A percentile compares a stretch with the other conserved stretches of the same genome.
phyloP scores from a whole-genome alignment of 495 filamentous ascomycete genomes.

The Eremomyces bilateralis region DNA sequence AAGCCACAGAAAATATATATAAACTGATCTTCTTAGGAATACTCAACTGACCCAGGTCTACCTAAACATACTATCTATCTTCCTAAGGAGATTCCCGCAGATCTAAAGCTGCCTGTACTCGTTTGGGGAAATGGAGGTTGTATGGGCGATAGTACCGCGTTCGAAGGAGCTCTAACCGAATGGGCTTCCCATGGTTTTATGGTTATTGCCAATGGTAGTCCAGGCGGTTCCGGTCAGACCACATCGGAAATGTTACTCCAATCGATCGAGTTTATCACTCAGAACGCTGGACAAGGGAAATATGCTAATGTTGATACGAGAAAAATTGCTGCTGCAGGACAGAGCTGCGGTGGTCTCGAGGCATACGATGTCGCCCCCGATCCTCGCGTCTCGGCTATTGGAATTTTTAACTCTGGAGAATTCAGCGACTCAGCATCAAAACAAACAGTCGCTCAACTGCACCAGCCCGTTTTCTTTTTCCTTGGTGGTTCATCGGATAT shows the following conservation, averaged over 20 bases:
- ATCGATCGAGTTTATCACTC: slow-evolving; percentile 14
- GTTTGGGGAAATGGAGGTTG: no score
- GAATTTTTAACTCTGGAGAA: slow-evolving; percentile 14
- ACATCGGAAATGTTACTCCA: slow-evolving; percentile 3
- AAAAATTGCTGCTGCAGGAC: slow-evolving; percentile 12
- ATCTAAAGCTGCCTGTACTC: no score
- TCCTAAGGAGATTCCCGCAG: no score
- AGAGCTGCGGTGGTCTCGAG: no score
- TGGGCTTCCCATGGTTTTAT: no score
- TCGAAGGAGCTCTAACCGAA: slow-evolving; percentile 6
- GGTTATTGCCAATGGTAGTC: slow-evolving; percentile 14
- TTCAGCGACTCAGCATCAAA: slow-evolving; percentile 8
- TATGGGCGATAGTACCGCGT: not conserved
- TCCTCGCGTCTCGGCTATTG: slow-evolving; percentile 7
- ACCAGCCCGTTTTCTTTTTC: slow-evolving; percentile 10
- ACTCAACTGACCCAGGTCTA: no score
- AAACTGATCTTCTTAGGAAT: no score
- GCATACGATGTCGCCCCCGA: slow-evolving; percentile 11
- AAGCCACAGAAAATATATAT: no score
- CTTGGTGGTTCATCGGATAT: slow-evolving; percentile 15
- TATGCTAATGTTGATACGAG: slow-evolving; percentile 14
- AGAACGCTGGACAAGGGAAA: slow-evolving; percentile 12
- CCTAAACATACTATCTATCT: no score
- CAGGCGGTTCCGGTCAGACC: slow-evolving; percentile 9
- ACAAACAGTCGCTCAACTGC: slow-evolving; percentile 1